Percentiles rank a stretch among this genome's conserved stretches.
phyloP scores from a whole-genome alignment of 257 asterid species.

The Solanum tarijense region DNA sequence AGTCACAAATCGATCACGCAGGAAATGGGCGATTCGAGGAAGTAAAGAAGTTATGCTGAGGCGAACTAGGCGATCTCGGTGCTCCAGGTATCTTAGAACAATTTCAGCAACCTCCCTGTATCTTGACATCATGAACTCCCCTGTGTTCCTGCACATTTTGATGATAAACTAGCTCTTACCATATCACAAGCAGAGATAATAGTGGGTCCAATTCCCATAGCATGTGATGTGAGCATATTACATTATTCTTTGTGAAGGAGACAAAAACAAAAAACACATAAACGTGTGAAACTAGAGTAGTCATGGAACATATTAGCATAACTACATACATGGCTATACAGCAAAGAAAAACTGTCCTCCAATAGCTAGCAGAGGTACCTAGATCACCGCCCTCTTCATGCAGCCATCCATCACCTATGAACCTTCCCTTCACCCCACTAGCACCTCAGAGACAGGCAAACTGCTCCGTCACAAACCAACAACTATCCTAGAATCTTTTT shows the following conservation, averaged over 20 bases:
- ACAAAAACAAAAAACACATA: neutral
- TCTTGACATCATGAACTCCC: slow-evolving; percentile 99
- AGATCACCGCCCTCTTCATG: neutral
- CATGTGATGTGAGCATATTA: neutral
- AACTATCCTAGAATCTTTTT: neutral
- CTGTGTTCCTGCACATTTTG: slow-evolving; percentile 70
- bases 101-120: slow-evolving; percentile 99
- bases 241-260: neutral
- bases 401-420: neutral
- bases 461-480: neutral
- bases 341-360: neutral
- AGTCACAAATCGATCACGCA: slow-evolving; percentile 97
- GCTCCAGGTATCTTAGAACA: slow-evolving; percentile 93
- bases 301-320: neutral
- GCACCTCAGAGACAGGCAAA: neutral
- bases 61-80: slow-evolving; percentile 95
- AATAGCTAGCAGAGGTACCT: neutral
- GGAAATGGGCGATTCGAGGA: slow-evolving; percentile 97
- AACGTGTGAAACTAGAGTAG: neutral
- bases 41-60: slow-evolving; percentile 97
- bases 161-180: slow-evolving; percentile 1
- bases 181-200: neutral
- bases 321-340: neutral
- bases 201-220: neutral
- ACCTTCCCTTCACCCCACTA: neutral